These are phyloP conservation scores for Thecaphora thlaspeos DNA, from an alignment of 1,284 basidiomycete species.

Conservation along the genomic window DNA sequence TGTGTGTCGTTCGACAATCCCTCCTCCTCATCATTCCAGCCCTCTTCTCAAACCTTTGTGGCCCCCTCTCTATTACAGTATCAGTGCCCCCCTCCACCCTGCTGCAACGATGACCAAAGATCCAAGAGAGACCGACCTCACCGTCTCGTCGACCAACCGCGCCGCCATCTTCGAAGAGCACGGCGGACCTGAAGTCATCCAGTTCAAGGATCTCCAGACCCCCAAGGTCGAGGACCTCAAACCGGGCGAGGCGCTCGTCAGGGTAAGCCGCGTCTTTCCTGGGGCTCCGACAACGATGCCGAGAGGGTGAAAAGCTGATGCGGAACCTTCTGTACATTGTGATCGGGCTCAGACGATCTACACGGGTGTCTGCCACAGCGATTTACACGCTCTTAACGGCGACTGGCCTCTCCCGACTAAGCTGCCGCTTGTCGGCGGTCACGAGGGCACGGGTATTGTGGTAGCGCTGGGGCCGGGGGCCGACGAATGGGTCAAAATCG, in stretches of 20 bases:
- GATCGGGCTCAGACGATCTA: not conserved
- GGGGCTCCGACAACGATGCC: no score
- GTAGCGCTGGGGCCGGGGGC: slow-evolving; percentile 76
- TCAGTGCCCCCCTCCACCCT: no score
- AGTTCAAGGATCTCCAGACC: slow-evolving; percentile 16
- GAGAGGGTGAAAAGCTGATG: no score
- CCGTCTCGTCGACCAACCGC: slow-evolving; percentile 18
- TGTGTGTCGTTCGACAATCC: no score
- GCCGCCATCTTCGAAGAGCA: slow-evolving; percentile 37
- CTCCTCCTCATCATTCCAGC: no score
- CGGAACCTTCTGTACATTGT: no score
- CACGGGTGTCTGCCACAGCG: slow-evolving; percentile 41
- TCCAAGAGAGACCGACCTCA: slow-evolving; percentile 21
- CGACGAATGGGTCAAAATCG: slow-evolving; percentile 61
- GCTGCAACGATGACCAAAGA: slow-evolving; percentile 13
- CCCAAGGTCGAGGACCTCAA: slow-evolving; percentile 62
- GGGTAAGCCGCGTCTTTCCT: slow-evolving; percentile 60
- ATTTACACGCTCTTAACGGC: slow-evolving; percentile 44
- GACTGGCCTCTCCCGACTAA: slow-evolving; percentile 61
- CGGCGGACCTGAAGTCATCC: slow-evolving; percentile 32
- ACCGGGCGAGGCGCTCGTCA: slow-evolving; percentile 77
- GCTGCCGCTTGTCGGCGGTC: slow-evolving; percentile 77
- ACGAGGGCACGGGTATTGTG: slow-evolving; percentile 69
- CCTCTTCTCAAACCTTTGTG: no score
- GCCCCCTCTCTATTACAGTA: no score